Evolutionary conservation across 2,329 filamentous ascomycete genomes (phyloP), one percentile per base, ranked within the genome.

Genomic region (Epichloe elymi): DNA sequence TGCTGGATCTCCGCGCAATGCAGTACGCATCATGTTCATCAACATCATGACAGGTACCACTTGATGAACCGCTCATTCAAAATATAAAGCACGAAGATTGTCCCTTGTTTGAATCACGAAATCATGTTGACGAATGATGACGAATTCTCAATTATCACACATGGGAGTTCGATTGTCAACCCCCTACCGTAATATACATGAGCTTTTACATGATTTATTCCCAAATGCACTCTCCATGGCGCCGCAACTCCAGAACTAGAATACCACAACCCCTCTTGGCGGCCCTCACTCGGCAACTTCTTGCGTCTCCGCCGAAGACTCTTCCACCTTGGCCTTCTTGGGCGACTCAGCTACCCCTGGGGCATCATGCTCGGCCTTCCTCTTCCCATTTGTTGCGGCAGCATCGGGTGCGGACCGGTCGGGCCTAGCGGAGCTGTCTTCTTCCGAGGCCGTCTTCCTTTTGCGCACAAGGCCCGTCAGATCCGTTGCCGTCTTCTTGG

Each of bases 401-500:
- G 42, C 36, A 20, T 49, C 37, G 35, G 36, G 17, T 7, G 41
- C 17, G 20, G 64, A 49, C 5, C 53, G 36, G 10, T 54, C 40
- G 17, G 56, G 38, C 15, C 51, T 44, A 5, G 54, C 53, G 3
- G 56, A 42, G 1, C 44, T 19, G 33, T 52, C 57, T 8, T 61
- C 59, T 45, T 62, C 65, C 61, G 72, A 71, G 55, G 63, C 59
- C 8, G 11, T 6, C 66, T 80, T 81, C 62, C 83, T 89, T 61
- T 83, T 90, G 59, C 84, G 81, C 42, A 91, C 83, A 44, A 91
- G 71, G n/a, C 82, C 78, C 0, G 78, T 80, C 14, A 94, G 70
- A 61, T 93, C 86, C 15, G 78, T 88, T 6, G 87, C 87, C 7
- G 72, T 76, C 68, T 83, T 84, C 59, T 82, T 86, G 30, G 83